Base-by-base conservation (phyloP, 208 protist genomes). In the Crithidia sp. region DNA sequence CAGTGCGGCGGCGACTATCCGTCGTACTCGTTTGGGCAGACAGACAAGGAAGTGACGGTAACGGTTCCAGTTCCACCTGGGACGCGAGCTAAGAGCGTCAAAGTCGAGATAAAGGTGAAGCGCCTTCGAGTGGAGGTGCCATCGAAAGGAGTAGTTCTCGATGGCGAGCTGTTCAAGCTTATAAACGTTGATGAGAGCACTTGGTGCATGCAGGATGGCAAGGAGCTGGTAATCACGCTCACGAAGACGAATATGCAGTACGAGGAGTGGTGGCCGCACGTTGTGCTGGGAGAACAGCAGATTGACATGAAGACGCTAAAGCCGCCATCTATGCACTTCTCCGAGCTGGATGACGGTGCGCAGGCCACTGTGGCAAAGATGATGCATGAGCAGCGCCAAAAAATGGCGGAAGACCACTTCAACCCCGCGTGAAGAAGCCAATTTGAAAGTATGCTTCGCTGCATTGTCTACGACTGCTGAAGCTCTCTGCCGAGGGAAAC, bases 311-410 rank as follows among this genome's bases (percentile, higher is more conserved):
- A 93, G 65, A 95, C 87, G 19, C 74, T 97, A 56, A 87, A 84
- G 44, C 93, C 93, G 56, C 93, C 93, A 40, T 84, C 77, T 17
- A 86, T 90, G 39, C 81, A 88, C 39, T 69, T 97, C 44, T 85
- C 81, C 9, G 87, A 94, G 8, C 74, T 97, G 2, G 93, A 97
- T 67, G 91, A 85, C 4, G 88, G 89, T 36, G 88, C 90, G 40
- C 93, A 94, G 63, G 89, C 93, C 3, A 90, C 79, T n/a, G 86
- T 97, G 10, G 86, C 90, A 16, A 89, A 92, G 58, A 97, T 97
- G 95, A 97, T 98, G 92, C 89, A 89, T 79, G 96, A 97, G 56
- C 94, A 97, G 56, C 82, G 82, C 17, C 87, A 95, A 69, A 94
- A 95, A 66, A 58, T 52, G 6, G 36, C 45, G 3, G 68, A 58